These are phyloP conservation scores for Mortierella hygrophila DNA, from an alignment of 192 early-diverging fungal species.

Conservation along the genomic window DNA sequence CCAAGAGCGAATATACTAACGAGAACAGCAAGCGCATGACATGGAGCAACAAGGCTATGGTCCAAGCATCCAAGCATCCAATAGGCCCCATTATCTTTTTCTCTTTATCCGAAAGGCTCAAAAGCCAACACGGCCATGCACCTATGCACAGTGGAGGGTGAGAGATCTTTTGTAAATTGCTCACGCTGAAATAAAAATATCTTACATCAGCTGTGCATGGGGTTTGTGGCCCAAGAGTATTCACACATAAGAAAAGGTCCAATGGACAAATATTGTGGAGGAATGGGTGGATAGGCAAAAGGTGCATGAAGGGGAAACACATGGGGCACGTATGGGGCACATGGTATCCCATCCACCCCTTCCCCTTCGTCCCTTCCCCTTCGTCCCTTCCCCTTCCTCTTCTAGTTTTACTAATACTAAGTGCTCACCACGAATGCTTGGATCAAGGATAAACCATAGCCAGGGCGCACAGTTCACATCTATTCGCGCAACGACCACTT, in stretches of 20 bases:
- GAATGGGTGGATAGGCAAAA: too few species aligned
- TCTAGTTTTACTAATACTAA: background rate
- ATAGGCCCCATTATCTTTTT: background rate
- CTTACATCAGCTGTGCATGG: slow-evolving; percentile 8
- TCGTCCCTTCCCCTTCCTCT: background rate
- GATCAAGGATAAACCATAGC: background rate
- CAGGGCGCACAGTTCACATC: background rate
- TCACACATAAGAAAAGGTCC: background rate
- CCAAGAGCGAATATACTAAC: too few species aligned
- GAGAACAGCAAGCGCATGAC: background rate
- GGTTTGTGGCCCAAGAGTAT: background rate
- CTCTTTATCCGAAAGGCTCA: background rate
- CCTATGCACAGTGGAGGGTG: background rate
- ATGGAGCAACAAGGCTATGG: background rate
- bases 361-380: background rate
- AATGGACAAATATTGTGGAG: too few species aligned
- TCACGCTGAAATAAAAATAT: background rate
- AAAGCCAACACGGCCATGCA: background rate
- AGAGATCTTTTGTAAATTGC: background rate
- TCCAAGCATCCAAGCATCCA: background rate
- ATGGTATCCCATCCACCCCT: background rate
- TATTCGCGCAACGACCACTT: too few species aligned
- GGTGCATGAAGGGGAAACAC: background rate
- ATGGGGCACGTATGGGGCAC: background rate
- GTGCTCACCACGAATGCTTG: background rate